A percentile compares a stretch with the other conserved stretches of the same genome.
Evolutionary conservation across 176 grass and related monocot genomes (phyloP).

Genomic region (Carex pumila): DNA sequence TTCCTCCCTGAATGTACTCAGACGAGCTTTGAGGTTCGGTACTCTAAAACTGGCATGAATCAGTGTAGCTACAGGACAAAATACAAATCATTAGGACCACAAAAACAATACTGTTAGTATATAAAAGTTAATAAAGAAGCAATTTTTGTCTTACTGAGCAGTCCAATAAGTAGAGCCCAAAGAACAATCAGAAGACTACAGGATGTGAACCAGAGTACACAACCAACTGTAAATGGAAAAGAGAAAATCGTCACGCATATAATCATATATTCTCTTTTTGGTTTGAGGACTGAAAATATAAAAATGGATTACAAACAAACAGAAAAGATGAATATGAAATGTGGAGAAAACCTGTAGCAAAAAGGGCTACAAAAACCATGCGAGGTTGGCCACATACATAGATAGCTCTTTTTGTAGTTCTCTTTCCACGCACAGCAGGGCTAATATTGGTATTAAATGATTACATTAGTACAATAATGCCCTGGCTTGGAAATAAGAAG

Average conservation of each 20-base stretch:
- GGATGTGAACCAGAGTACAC: constrained; percentile 90
- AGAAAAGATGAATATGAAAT: background rate
- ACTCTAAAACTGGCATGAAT: constrained; percentile 95
- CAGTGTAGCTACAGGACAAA: constrained; percentile 46
- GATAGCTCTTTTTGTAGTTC: constrained; percentile 37
- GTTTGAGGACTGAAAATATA: background rate
- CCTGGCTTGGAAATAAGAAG: background rate
- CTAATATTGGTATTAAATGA: constrained; percentile 19
- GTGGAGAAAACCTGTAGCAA: constrained; percentile 38
- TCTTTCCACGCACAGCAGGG: constrained; percentile 28
- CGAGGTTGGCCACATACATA: constrained; percentile 48
- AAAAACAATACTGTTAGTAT: background rate
- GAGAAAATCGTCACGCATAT: background rate
- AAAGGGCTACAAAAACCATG: constrained; percentile 42
- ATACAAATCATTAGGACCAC: background rate
- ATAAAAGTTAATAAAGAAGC: constrained; percentile 15
- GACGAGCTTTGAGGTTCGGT: constrained; percentile 93
- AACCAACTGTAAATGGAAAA: constrained; percentile 62
- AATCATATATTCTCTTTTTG: background rate
- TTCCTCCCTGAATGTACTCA: constrained; percentile 99
- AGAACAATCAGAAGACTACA: constrained; percentile 79
- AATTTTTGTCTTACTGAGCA: constrained; percentile 50
- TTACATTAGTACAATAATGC: background rate
- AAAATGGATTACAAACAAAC: background rate
- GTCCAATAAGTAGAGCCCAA: constrained; percentile 83